Conservation (phyloP, 2,329 filamentous ascomycete genomes). For the Coniochaeta sp. region DNA sequence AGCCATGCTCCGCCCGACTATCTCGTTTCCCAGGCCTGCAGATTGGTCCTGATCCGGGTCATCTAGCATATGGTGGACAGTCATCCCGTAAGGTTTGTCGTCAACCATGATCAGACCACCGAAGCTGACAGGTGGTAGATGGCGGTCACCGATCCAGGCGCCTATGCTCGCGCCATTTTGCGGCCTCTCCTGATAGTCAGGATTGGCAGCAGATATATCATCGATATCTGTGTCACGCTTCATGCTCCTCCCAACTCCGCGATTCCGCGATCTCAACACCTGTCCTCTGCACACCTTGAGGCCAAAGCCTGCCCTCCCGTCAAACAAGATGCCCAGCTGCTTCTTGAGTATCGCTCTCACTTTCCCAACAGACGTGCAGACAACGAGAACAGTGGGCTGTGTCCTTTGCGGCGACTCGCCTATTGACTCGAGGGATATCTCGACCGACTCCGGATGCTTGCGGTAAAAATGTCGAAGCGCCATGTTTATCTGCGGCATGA, state of each 20-base stretch:
- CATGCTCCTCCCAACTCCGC: conserved; percentile 30
- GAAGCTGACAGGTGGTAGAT: conserved; percentile 84
- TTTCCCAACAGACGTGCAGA: conserved; percentile 67
- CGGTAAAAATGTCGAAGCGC: conserved; percentile 64
- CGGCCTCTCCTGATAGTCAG: conserved; percentile 70
- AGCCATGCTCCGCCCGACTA: conserved; percentile 28
- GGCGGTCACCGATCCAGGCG: conserved; percentile 76
- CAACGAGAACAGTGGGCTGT: conserved; percentile 66
- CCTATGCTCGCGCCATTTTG: conserved; percentile 88
- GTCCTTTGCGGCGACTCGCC: conserved; percentile 60
- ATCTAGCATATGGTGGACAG: conserved; percentile 94
- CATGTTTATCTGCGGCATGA: conserved; percentile 68
- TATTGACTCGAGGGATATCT: conserved; percentile 69
- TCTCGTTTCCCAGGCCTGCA: conserved; percentile 6
- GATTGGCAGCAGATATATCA: conserved; percentile 49
- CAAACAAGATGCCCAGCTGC: conserved; percentile 57
- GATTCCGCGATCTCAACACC: conserved; percentile 52
- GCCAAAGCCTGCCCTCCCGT: conserved; percentile 52
- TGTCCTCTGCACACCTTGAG: conserved; percentile 67
- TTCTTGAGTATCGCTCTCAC: conserved; percentile 65
- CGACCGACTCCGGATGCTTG: conserved; percentile 68
- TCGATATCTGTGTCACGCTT: conserved; percentile 29
- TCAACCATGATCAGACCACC: conserved; percentile 84
- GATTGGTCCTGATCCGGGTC: conserved; percentile 39
- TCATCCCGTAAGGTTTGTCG: conserved; percentile 83